Percentiles rank a stretch among this genome's conserved stretches.
Evolutionary conservation across 140 eudicot genomes (phyloP).

Genomic region (Flaveria floridana): DNA sequence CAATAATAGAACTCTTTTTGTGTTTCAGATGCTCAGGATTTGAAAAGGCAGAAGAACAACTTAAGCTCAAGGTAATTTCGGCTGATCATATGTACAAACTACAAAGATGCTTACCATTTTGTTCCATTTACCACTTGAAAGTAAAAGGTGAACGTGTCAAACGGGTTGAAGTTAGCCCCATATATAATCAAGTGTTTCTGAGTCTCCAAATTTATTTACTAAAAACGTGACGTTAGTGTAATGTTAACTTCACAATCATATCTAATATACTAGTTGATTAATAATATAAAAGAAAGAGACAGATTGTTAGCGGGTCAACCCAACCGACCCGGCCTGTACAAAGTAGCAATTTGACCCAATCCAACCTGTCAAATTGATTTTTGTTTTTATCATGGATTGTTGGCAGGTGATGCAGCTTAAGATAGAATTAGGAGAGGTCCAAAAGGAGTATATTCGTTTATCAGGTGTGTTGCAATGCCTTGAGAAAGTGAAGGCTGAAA

Average conservation of each 20-base stretch:
- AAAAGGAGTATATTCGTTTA: slow-evolving; percentile 45
- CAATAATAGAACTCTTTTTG: not conserved
- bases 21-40: slow-evolving; percentile 52
- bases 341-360: not conserved
- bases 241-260: not conserved
- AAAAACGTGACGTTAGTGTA: not conserved
- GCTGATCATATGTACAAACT: not conserved
- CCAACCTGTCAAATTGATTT: not conserved
- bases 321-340: not conserved
- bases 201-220: not conserved
- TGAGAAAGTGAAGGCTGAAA: slow-evolving; percentile 53
- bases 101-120: not conserved
- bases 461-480: slow-evolving; percentile 39
- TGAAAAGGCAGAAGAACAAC: slow-evolving; percentile 50
- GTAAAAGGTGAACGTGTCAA: not conserved
- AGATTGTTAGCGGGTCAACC: not conserved
- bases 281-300: not conserved
- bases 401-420: slow-evolving; percentile 56
- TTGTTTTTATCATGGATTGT: slow-evolving; percentile 3
- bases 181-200: not conserved
- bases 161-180: not conserved
- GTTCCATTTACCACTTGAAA: not conserved
- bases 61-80: slow-evolving; percentile 56
- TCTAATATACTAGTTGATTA: not conserved
- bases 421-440: slow-evolving; percentile 43